phyloP scores from a whole-genome alignment of 2,329 filamentous ascomycete genomes.

The Fusarium sp. region DNA sequence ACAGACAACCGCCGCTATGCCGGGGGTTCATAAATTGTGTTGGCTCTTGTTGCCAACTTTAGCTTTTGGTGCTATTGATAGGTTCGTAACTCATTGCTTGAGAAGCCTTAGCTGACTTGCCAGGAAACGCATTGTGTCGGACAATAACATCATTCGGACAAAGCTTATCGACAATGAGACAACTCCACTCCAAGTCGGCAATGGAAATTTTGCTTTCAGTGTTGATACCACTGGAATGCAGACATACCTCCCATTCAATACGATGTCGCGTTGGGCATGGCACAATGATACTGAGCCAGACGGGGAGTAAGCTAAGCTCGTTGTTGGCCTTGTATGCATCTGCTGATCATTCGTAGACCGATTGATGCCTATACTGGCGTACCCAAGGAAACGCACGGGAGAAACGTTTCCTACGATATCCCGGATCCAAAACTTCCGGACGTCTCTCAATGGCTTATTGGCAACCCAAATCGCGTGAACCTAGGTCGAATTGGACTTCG shows the following conservation, averaged over 20 bases:
- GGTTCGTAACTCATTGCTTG: background rate
- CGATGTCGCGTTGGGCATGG: slow-evolving; percentile 65
- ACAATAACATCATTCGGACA: slow-evolving; percentile 46
- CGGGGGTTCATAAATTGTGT: background rate
- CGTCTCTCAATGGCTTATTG: slow-evolving; percentile 67
- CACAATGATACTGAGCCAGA: slow-evolving; percentile 64
- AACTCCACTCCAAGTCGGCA: slow-evolving; percentile 67
- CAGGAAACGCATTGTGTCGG: slow-evolving; percentile 42
- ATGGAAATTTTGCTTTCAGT: slow-evolving; percentile 65
- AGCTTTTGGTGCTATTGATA: slow-evolving; percentile 13
- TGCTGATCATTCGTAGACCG: background rate
- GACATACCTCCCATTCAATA: slow-evolving; percentile 63
- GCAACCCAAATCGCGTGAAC: slow-evolving; percentile 63
- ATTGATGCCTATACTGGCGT: slow-evolving; percentile 54
- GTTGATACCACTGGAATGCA: slow-evolving; percentile 62
- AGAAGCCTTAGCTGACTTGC: background rate
- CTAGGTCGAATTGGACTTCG: slow-evolving; percentile 59
- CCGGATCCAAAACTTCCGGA: slow-evolving; percentile 55
- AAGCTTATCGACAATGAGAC: slow-evolving; percentile 50
- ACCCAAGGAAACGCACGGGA: slow-evolving; percentile 53
- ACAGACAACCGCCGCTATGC: background rate
- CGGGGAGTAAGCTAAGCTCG: slow-evolving; percentile 34
- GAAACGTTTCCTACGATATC: slow-evolving; percentile 57
- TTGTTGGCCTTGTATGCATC: rapidly evolving
- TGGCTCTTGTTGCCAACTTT: slow-evolving; percentile 11